These are phyloP conservation scores for Orobanche coerulescens DNA, from an alignment of 257 asterid genomes.

Conservation along the genomic window DNA sequence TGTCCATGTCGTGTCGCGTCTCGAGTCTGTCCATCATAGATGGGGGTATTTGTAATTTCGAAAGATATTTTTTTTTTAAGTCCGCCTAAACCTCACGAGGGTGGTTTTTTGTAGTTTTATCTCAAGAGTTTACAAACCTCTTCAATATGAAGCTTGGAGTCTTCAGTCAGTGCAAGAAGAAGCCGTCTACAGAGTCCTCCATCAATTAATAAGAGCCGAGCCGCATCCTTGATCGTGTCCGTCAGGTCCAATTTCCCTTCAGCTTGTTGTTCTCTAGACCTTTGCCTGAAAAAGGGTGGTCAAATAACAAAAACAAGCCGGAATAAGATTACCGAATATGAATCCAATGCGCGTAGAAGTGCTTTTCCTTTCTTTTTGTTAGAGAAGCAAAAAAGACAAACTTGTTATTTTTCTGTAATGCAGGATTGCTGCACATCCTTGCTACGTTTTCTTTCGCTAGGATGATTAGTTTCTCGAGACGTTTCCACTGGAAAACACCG, in stretches of 20 bases:
- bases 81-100: not conserved
- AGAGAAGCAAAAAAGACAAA: conserved; percentile 16
- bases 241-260: conserved; percentile 79
- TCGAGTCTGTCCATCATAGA: no score
- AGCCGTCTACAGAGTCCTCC: conserved; percentile 95
- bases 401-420: conserved; percentile 51
- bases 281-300: conserved; percentile 35
- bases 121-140: conserved; percentile 48
- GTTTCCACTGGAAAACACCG: conserved; percentile 98
- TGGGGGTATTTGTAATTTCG: not conserved
- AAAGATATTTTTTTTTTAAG: not conserved
- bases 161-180: conserved; percentile 95
- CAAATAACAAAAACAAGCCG: conserved; percentile 3
- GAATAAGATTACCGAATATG: conserved; percentile 2
- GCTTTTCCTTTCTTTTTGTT: not conserved
- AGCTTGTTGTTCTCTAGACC: conserved; percentile 37
- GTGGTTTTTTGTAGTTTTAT: not conserved
- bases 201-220: conserved; percentile 84
- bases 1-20: no score
- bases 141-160: conserved; percentile 91
- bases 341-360: not conserved
- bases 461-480: conserved; percentile 85
- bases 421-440: conserved; percentile 93
- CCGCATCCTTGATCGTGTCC: conserved; percentile 94
- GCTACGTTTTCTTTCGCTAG: conserved; percentile 96